Base-by-base conservation (phyloP, 768 basidiomycete species). In the Heimioporus sp. region DNA sequence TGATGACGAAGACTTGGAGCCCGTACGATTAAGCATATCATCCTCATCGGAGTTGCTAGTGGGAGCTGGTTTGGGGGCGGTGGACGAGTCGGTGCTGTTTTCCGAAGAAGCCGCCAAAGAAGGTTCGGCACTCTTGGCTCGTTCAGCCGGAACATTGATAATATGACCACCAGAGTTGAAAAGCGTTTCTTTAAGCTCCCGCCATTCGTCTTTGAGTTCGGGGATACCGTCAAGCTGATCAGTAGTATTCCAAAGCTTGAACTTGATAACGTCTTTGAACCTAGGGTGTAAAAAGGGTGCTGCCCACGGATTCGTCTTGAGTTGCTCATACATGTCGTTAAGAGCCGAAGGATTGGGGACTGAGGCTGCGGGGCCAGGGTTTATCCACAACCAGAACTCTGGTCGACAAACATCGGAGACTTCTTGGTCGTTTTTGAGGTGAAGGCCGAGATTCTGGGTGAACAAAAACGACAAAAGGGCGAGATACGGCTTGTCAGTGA, bases 221-320 rank as follows among this genome's bases (percentile, higher is more conserved):
- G 90, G 86, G 3, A 96, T 76, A 34, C 89, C 89, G 61, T 98
- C 96, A 43, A 98, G 76, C 63, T 98, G 95, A 60, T 96, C 95
- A 1, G 95, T 98, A 31, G 96, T 98, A 67, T 98, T 98, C 96
- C 96, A 99, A 58, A 98, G 77, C 67, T 89, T 92, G 78, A 99
- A 99, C 67, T 90, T 85, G 66, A 99, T 87, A 39, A 92, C 82
- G 54, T 93, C 90, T 62, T 87, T 84, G 76, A 98, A 98, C 42
- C 93, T 80, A 11, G 83, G 86, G 68, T 98, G 92, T 30, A 99
- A 75, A 77, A 99, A 95, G 1, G 96, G 95, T 1, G 92, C 84
- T 2, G 92, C 87, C 96, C 96, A 99, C 1, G 94, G 92, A 65
- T 90, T 98, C 13, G 77, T 71, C 65, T 83, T 86, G 36, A 98